A percentile compares a stretch with the other conserved stretches of the same genome.
Conservation (phyloP, 768 basidiomycete genomes). For the Pulveroboletus sp. region DNA sequence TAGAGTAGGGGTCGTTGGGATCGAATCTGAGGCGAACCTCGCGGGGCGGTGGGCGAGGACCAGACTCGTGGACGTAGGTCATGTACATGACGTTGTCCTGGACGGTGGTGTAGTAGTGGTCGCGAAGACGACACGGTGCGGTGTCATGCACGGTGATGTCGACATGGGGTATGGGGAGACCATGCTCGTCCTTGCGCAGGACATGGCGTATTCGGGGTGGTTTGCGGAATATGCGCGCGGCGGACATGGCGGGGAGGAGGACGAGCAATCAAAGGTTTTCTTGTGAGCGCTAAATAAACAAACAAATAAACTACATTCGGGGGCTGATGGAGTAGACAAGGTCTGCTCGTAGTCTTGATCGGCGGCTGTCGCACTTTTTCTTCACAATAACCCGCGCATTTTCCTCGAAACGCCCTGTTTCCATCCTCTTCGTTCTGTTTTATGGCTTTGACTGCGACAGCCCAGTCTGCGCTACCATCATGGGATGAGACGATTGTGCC, state of each 20-base stretch:
- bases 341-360: neutral
- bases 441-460: slow-evolving; percentile 42
- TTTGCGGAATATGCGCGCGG: slow-evolving; percentile 48
- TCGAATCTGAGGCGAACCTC: slow-evolving; percentile 66
- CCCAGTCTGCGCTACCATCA: slow-evolving; percentile 40
- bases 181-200: slow-evolving; percentile 46
- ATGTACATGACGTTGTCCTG: slow-evolving; percentile 92
- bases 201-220: slow-evolving; percentile 42
- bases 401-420: neutral
- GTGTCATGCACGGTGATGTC: slow-evolving; percentile 63
- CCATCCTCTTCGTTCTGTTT: neutral
- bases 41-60: slow-evolving; percentile 48
- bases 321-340: slow-evolving; percentile 2
- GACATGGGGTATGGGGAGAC: slow-evolving; percentile 72
- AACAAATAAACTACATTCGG: neutral
- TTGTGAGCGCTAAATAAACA: neutral
- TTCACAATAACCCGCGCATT: neutral
- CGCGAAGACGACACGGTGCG: slow-evolving; percentile 64
- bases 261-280: too few relatives aligned
- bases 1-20: slow-evolving; percentile 76
- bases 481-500: slow-evolving; percentile 87
- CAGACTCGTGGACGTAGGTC: slow-evolving; percentile 75
- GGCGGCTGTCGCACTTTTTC: neutral
- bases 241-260: slow-evolving; percentile 2
- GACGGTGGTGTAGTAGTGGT: slow-evolving; percentile 82